These are phyloP conservation scores for Mucor sp. DNA, from an alignment of 371 early-diverging fungal species.

Conservation along the genomic window DNA sequence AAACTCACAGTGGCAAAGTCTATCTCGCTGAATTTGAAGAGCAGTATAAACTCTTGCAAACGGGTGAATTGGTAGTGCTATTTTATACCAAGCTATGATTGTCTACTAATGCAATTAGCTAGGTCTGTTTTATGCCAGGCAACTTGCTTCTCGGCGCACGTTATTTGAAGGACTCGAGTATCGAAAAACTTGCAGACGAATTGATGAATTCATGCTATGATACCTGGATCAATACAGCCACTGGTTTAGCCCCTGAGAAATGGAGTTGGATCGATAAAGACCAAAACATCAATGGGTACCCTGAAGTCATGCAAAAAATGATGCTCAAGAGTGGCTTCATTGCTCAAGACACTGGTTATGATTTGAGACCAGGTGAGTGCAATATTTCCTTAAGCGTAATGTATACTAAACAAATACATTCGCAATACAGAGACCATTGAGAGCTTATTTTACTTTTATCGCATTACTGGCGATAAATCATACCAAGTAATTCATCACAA, in stretches of 20 bases:
- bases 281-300: constrained; percentile 23
- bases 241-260: constrained; percentile 47
- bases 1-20: constrained; percentile 31
- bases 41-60: constrained; percentile 27
- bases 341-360: constrained; percentile 29
- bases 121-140: constrained; percentile 52
- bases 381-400: not conserved
- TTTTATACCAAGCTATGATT: not conserved
- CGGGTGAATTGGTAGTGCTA: constrained; percentile 41
- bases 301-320: constrained; percentile 27
- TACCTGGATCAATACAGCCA: constrained; percentile 39
- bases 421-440: constrained; percentile 69
- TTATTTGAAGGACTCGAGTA: constrained; percentile 28
- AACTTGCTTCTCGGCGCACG: constrained; percentile 44
- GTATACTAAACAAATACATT: not conserved
- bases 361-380: constrained; percentile 50
- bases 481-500: constrained; percentile 48
- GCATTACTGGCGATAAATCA: constrained; percentile 69
- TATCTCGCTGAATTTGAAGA: constrained; percentile 43
- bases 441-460: constrained; percentile 72
- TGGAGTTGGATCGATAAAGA: constrained; percentile 48
- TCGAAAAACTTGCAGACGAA: constrained; percentile 32
- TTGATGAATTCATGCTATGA: constrained; percentile 45
- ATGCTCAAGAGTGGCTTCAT: constrained; percentile 30
- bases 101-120: not conserved